Conservation (phyloP, 768 basidiomycete genomes). For the Coprinopsis marcescibilis region DNA sequence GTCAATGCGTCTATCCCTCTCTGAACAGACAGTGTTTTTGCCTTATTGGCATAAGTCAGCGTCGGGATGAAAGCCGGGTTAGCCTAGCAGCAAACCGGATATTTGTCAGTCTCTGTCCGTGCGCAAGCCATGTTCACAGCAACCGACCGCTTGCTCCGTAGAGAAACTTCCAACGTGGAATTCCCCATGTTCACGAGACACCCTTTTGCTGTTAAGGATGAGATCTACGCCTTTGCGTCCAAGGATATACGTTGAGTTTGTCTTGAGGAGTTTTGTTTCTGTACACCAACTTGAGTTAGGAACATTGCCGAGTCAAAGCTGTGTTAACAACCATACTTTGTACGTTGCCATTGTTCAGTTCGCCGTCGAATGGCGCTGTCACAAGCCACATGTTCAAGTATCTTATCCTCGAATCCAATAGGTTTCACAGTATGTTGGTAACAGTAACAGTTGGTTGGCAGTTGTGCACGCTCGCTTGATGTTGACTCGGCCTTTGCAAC, state of each 20-base stretch:
- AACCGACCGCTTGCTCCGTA: slow-evolving; percentile 50
- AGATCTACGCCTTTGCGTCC: slow-evolving; percentile 55
- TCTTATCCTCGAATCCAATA: neutral
- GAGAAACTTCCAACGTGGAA: slow-evolving; percentile 51
- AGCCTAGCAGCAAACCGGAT: slow-evolving; percentile 29
- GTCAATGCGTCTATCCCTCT: slow-evolving; percentile 29
- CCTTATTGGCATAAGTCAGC: slow-evolving; percentile 42
- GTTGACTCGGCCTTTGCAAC: too few species aligned
- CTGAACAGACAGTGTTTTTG: slow-evolving; percentile 38
- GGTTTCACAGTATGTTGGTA: neutral
- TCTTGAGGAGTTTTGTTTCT: slow-evolving; percentile 56
- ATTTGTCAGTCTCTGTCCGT: neutral
- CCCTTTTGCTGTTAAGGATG: slow-evolving; percentile 51
- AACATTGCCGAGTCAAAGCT: too few species aligned
- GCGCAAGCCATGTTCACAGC: too few species aligned
- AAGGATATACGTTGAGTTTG: slow-evolving; percentile 45
- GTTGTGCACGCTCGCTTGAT: neutral
- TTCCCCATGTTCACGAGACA: slow-evolving; percentile 57
- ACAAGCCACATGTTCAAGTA: neutral
- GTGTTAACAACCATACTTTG: too few species aligned
- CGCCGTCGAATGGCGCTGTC: neutral
- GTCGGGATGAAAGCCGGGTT: slow-evolving; percentile 45
- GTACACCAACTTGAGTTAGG: slow-evolving; percentile 30
- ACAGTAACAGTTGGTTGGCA: neutral
- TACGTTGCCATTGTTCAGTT: neutral